Percentiles rank a stretch among this genome's conserved stretches.
phyloP scores from a whole-genome alignment of 129 eudicot species.

The Scalesia atractyloides region DNA sequence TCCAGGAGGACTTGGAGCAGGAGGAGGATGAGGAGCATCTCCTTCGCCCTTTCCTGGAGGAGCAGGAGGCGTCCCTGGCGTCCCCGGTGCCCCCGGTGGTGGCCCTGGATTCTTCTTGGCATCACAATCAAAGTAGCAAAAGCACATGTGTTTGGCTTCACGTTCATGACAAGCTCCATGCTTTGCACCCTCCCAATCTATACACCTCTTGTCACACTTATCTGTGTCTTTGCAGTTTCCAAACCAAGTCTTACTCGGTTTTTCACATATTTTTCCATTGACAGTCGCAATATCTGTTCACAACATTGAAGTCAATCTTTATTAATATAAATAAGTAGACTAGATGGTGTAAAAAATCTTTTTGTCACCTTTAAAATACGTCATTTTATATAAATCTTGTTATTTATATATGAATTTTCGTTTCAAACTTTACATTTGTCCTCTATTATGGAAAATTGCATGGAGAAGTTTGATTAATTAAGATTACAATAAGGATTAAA shows the following conservation, averaged over 20 bases:
- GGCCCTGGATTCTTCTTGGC: slow-evolving; percentile 1
- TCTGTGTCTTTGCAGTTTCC: not conserved
- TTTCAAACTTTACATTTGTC: not conserved
- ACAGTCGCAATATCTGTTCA: slow-evolving; percentile 1
- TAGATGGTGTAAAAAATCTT: not conserved
- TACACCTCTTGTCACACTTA: slow-evolving; percentile 12
- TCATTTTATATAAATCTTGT: not conserved
- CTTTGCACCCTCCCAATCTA: slow-evolving; percentile 22
- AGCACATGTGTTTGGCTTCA: slow-evolving; percentile 24
- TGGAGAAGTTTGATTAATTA: not conserved
- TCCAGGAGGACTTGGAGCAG: too few species aligned
- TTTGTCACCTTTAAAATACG: not conserved
- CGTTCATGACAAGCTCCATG: slow-evolving; percentile 31
- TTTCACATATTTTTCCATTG: slow-evolving; percentile 20
- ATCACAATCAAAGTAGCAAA: slow-evolving; percentile 24
- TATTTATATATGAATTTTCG: not conserved
- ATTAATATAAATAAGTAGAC: not conserved
- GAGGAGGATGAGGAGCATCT: too few species aligned
- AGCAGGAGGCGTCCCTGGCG: too few species aligned
- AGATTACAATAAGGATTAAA: not conserved
- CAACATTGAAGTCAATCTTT: not conserved
- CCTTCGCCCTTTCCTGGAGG: too few species aligned
- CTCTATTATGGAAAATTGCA: not conserved
- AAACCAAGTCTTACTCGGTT: slow-evolving; percentile 23
- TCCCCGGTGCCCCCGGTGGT: too few species aligned